Base-by-base conservation (phyloP, 225 moss, liverwort and hornwort species). In the Bryum argenteum region DNA sequence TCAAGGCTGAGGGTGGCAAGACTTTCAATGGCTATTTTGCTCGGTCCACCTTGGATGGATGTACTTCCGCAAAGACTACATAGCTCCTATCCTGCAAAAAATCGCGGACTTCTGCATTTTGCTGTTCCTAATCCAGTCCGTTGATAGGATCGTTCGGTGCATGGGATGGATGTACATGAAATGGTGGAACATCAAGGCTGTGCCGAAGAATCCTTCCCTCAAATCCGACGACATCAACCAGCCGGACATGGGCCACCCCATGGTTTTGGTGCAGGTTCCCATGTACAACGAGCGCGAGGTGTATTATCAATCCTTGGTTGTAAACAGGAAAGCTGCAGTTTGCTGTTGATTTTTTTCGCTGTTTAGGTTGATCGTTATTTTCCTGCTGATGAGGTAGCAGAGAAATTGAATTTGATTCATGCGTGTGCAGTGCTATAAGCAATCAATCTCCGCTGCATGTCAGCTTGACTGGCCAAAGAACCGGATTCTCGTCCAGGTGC, bases 261-360 rank as follows among this genome's bases (percentile, higher is more conserved):
- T 48, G 48, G 48, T 48, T 48, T 48, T 17, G 48, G 48, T 48
- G 17, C 48, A 48, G 6, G 17, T 48, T 48, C 48, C 48, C 48
- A 48, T 48, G 48, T 48, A 48, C 48, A 48, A 48, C 48, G 48
- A 48, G 48, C 48, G 48, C 48, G 48, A 48, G 48, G 48, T 48
- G 17, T 47, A 13, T 3, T 1, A 13, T 47, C 16, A 47, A 47
- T 13, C 16, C 47, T 47, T 6, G 47, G 14, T 13, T 47, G 2
- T 26, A 26, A 33, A 33, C 33, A 33, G 33, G 33, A 33, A 33
- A 33, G 33, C 33, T 3, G 33, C 33, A 33, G 33, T 33, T 47
- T 47, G 6, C 12, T 47, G 5, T 1, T 12, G 5, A 5, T 47
- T 47, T 3, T 16, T 47, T 47, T 48, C 16, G 6, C 48, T 17